Percentiles rank a stretch among this genome's conserved stretches.
phyloP scores from a whole-genome alignment of 192 early-diverging fungal genomes.

The Podila horticola region DNA sequence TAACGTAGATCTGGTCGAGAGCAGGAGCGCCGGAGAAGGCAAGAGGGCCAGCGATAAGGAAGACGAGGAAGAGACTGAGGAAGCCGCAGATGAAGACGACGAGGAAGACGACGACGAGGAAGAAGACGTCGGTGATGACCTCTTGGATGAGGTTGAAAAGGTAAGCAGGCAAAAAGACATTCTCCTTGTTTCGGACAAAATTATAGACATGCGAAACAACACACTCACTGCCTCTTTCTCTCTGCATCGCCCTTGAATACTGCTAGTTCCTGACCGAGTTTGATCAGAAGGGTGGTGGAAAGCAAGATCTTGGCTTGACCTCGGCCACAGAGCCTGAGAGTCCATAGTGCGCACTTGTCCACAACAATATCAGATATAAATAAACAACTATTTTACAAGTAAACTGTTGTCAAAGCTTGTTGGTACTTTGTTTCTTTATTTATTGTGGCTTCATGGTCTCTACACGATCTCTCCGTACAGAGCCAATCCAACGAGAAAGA shows the following conservation, averaged over 20 bases:
- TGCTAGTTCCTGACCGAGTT: constrained; percentile 45
- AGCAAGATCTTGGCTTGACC: constrained; percentile 36
- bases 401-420: too few species aligned
- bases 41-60: background rate
- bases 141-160: constrained; percentile 59
- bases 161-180: constrained; percentile 7
- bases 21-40: constrained; percentile 7
- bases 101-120: constrained; percentile 26
- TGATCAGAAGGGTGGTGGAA: constrained; percentile 34
- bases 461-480: constrained; percentile 51
- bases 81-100: background rate
- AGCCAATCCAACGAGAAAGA: constrained; percentile 53
- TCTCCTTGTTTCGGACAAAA: background rate
- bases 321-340: constrained; percentile 11
- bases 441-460: too few species aligned
- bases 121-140: constrained; percentile 33
- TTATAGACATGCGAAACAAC: background rate
- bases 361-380: too few species aligned
- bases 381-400: too few species aligned
- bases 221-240: constrained; percentile 3
- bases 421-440: too few species aligned
- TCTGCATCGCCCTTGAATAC: background rate
- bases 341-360: constrained; percentile 1
- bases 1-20: too few species aligned
- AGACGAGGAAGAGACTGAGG: background rate